Base-by-base conservation (phyloP, 1,284 basidiomycete genomes). In the Hortiboletus rubellus region DNA sequence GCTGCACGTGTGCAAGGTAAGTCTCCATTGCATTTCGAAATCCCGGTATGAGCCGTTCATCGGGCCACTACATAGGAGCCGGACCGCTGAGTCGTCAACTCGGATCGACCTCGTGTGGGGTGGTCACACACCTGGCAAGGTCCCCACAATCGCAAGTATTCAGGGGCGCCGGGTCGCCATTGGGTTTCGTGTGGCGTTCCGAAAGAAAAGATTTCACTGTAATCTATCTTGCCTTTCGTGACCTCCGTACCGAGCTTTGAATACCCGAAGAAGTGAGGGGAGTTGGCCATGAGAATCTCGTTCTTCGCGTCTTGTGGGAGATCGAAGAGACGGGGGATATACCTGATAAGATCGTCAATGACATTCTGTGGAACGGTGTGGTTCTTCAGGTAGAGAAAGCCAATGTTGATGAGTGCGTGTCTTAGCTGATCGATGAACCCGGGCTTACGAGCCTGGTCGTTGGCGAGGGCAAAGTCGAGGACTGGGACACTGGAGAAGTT, bases 351-450 rank as follows among this genome's bases (percentile, higher is more conserved):
- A 47, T 63, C 63, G 30, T 74, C 70, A 50, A 75, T 41, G 49
- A 71, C 60, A 4, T 61, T 49, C 33, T 57, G 57, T 3, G 73
- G 67, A 15, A 84, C 73, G 0, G 80, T 76, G 14, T 79, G 72
- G 59, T 82, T 76, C 40, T 75, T 66, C 44, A 83, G 70, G 63
- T 83, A 83, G 57, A 82, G 74, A 64, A 83, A 83, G 45, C 82
- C 82, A 61, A 83, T 79, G 49, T 81, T 76, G 64, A 82, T 72
- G 62, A 84, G 74, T 0, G 82, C 81, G 59, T 81, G 70, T 18
- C 75, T 76, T 6, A 85, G 78, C 50, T 81, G 76, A 1, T 65
- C 62, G 50, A 84, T 72, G 64, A 85, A 83, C 48, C 72, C 66
- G 17, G 73, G 62, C 36, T 72, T 76, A n/a, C 37, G 67, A 3